Conservation (phyloP, 441 rosid genomes). For the Gossypium laxum region DNA sequence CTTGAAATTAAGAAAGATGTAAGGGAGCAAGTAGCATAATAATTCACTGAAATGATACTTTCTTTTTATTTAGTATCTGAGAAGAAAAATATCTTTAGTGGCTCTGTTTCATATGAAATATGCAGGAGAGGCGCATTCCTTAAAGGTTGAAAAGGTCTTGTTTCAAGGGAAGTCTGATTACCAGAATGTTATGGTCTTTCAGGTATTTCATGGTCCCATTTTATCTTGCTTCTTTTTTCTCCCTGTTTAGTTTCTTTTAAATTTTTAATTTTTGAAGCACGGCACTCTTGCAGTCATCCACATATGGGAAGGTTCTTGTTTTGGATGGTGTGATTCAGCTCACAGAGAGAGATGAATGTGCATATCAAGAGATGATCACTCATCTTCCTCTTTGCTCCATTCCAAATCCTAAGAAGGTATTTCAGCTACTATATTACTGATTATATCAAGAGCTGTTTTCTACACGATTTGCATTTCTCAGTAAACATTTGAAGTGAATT, state of each 20-base stretch:
- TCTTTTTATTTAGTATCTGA: background rate
- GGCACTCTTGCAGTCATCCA: constrained; percentile 50
- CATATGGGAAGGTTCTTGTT: constrained; percentile 84
- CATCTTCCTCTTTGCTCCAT: constrained; percentile 92
- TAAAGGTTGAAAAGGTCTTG: constrained; percentile 78
- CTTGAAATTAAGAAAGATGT: background rate
- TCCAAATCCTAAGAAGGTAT: constrained; percentile 69
- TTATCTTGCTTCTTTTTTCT: background rate
- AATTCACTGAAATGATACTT: background rate
- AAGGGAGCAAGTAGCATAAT: background rate
- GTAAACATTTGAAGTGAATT: background rate
- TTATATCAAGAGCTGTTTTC: background rate
- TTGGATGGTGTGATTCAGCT: constrained; percentile 91
- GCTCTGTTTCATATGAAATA: background rate
- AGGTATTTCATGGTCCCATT: constrained; percentile 37
- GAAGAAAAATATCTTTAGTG: background rate
- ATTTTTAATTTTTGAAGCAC: background rate
- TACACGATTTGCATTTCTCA: background rate
- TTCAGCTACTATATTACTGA: background rate
- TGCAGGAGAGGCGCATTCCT: constrained; percentile 95
- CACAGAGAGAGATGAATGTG: constrained; percentile 94
- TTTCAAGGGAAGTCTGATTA: constrained; percentile 89
- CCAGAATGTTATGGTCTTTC: constrained; percentile 89
- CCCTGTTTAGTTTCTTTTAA: too few relatives aligned
- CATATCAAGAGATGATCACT: constrained; percentile 92